A percentile compares a stretch with the other conserved stretches of the same genome.
phyloP scores from a whole-genome alignment of 2,329 filamentous ascomycete species.

The Incumbomyces delicatus region DNA sequence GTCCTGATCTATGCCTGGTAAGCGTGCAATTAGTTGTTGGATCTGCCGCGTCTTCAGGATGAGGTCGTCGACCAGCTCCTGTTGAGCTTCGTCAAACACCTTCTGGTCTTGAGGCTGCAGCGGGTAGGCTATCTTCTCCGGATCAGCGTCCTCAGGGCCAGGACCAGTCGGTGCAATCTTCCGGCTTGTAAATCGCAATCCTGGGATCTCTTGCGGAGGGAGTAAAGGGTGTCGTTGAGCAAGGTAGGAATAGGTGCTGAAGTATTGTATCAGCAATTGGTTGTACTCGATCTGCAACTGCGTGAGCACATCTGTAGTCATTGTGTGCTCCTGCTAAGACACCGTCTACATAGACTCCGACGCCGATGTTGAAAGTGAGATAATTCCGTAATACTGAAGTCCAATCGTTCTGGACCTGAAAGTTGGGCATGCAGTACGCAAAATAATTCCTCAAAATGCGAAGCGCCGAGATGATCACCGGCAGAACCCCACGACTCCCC shows the following conservation, averaged over 20 bases:
- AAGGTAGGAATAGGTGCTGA: constrained; percentile 41
- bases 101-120: constrained; percentile 32
- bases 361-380: too few relatives aligned
- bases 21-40: constrained; percentile 36
- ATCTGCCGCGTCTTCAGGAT: constrained; percentile 43
- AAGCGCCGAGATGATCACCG: too few relatives aligned
- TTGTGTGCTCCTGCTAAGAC: constrained; percentile 4
- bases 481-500: too few relatives aligned
- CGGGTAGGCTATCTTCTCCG: constrained; percentile 24
- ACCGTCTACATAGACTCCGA: background rate
- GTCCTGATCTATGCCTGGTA: constrained; percentile 37
- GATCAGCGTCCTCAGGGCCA: constrained; percentile 12
- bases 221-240: constrained; percentile 36
- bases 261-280: constrained; percentile 44
- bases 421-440: too few relatives aligned
- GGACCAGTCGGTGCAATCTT: constrained; percentile 18
- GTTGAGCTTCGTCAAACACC: constrained; percentile 35
- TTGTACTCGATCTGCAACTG: constrained; percentile 43
- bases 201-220: constrained; percentile 26
- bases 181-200: constrained; percentile 25
- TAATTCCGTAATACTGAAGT: too few relatives aligned
- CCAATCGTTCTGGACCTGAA: too few relatives aligned
- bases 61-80: constrained; percentile 39
- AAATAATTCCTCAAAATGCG: too few relatives aligned
- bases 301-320: constrained; percentile 36